Evolutionary conservation across 1,139 yeast species (phyloP).

Genomic region (Diutina catenulata): DNA sequence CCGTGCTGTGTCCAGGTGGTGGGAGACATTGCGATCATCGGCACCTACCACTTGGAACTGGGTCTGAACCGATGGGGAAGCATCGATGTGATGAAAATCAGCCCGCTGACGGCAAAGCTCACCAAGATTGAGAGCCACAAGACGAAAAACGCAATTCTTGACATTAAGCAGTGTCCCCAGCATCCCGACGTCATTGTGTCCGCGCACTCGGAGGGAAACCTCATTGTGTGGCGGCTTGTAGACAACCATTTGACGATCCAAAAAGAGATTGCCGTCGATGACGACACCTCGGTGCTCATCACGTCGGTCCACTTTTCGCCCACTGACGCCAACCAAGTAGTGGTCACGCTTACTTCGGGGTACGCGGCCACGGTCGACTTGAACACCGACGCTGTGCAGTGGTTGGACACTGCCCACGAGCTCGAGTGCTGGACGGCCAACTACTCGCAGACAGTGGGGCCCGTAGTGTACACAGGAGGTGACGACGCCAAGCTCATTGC

Average conservation of each 20-base stretch:
- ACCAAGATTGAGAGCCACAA: constrained; percentile 13
- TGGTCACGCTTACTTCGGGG: constrained; percentile 56
- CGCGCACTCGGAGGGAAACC: constrained; percentile 73
- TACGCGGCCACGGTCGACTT: constrained; percentile 24
- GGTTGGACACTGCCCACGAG: constrained; percentile 32
- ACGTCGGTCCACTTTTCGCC: constrained; percentile 62
- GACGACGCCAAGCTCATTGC: constrained; percentile 74
- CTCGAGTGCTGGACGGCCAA: constrained; percentile 88
- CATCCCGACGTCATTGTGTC: constrained; percentile 39
- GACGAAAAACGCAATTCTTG: constrained; percentile 61
- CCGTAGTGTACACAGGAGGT: constrained; percentile 78
- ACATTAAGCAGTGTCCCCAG: constrained; percentile 52
- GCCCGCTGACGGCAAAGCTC: too few species aligned
- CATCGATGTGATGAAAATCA: constrained; percentile 49
- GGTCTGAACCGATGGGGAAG: constrained; percentile 60
- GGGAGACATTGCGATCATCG: constrained; percentile 47
- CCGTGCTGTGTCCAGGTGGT: constrained; percentile 70
- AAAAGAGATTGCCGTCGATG: constrained; percentile 32
- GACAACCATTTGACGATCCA: constrained; percentile 10
- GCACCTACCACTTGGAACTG: constrained; percentile 63
- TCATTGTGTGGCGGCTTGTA: constrained; percentile 47
- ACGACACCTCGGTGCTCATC: constrained; percentile 28
- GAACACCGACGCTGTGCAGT: constrained; percentile 9
- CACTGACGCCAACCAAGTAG: constrained; percentile 16
- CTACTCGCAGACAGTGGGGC: constrained; percentile 46